Evolutionary conservation across 1,139 yeast species (phyloP).

Genomic region (Taphrina flavorubra): DNA sequence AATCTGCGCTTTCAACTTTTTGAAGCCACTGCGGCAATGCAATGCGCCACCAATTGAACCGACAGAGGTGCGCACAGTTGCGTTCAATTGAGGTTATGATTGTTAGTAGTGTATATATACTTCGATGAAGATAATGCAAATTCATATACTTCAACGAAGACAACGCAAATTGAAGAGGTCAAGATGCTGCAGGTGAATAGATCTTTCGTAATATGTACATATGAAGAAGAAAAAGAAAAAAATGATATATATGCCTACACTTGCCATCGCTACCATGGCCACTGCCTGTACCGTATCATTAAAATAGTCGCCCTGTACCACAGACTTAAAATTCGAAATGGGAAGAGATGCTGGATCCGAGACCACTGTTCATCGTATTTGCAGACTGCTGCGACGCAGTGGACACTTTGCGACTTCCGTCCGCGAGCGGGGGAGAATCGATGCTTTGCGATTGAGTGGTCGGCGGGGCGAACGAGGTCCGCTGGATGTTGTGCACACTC

Average conservation of each 20-base stretch:
- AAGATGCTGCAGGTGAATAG: background rate
- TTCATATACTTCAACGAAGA: no score
- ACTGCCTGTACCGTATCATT: no score
- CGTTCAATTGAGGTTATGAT: no score
- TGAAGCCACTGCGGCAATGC: constrained; percentile 16
- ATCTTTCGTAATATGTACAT: background rate
- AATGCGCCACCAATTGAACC: background rate
- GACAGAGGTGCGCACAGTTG: no score
- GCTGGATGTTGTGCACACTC: constrained; percentile 15
- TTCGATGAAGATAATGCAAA: no score
- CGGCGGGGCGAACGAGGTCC: background rate
- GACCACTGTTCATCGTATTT: constrained; percentile 18
- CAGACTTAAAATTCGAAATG: constrained; percentile 5
- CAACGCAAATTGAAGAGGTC: background rate
- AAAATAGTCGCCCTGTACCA: background rate
- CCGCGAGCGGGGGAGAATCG: constrained; percentile 14
- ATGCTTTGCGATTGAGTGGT: background rate
- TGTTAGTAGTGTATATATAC: no score
- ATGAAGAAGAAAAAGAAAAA: background rate
- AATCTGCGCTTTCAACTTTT: constrained; percentile 16
- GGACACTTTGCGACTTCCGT: constrained; percentile 5
- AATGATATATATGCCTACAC: background rate
- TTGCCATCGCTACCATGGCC: background rate
- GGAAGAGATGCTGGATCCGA: constrained; percentile 25
- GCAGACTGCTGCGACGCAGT: constrained; percentile 28